Percentiles rank a stretch among this genome's conserved stretches.
Conservation (phyloP, 345 rosid species). For the Adansonia digitata region DNA sequence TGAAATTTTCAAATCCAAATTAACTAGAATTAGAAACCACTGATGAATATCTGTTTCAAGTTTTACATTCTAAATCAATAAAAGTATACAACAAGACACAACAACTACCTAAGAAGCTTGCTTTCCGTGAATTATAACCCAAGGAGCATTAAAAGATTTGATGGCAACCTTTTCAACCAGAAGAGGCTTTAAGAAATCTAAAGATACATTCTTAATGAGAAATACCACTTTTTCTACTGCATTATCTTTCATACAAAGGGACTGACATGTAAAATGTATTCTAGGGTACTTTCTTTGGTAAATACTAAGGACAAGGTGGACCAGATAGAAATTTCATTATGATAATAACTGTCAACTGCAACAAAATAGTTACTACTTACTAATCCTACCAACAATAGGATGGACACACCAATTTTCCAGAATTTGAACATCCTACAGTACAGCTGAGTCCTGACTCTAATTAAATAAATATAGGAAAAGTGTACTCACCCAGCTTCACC, state of each 20-base stretch:
- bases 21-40: not conserved
- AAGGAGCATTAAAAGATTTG: not conserved
- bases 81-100: not conserved
- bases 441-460: not conserved
- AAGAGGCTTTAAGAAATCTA: not conserved
- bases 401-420: not conserved
- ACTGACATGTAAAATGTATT: not conserved
- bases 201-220: not conserved
- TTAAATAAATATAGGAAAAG: not conserved
- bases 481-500: slow-evolving; percentile 91
- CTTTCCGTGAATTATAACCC: not conserved
- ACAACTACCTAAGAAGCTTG: not conserved
- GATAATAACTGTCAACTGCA: not conserved
- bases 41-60: not conserved
- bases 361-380: not conserved
- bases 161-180: not conserved
- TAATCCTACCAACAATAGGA: not conserved
- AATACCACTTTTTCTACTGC: not conserved
- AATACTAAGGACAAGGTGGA: not conserved
- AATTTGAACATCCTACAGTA: not conserved
- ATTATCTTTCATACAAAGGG: not conserved
- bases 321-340: not conserved
- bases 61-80: not conserved
- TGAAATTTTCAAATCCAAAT: not conserved
- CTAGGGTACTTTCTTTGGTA: not conserved